Evolutionary conservation across 2,329 filamentous ascomycete species (phyloP).

Genomic region (Nemania bipapillata): DNA sequence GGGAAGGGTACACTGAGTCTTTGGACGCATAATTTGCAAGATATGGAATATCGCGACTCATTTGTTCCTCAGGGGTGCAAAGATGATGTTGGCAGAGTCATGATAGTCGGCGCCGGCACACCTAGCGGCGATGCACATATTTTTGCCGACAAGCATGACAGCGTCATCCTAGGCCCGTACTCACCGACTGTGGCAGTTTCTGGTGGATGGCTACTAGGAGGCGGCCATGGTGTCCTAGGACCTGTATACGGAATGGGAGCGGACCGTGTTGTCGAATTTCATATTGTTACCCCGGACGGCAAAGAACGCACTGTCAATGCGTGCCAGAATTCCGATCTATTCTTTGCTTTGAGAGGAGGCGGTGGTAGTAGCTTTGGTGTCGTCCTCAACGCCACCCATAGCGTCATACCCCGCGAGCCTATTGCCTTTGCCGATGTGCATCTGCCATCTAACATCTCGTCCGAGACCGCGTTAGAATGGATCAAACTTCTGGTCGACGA

Average conservation of each 20-base stretch:
- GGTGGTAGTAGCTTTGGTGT: slow-evolving; percentile 63
- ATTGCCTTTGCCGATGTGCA: slow-evolving; percentile 40
- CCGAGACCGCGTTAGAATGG: slow-evolving; percentile 36
- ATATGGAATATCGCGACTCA: slow-evolving; percentile 30
- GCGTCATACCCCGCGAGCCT: slow-evolving; percentile 38
- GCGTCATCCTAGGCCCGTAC: slow-evolving; percentile 37
- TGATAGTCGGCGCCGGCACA: slow-evolving; percentile 34
- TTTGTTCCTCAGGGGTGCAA: slow-evolving; percentile 37
- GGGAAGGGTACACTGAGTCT: slow-evolving; percentile 38
- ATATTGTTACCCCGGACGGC: slow-evolving; percentile 58
- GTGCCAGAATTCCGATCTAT: slow-evolving; percentile 56
- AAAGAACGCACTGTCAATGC: slow-evolving; percentile 56
- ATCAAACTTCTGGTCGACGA: slow-evolving; percentile 38
- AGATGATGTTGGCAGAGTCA: slow-evolving; percentile 32
- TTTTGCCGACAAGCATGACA: slow-evolving; percentile 37
- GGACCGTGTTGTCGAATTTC: slow-evolving; percentile 59
- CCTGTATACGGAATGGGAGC: slow-evolving; percentile 58
- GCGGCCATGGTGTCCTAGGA: slow-evolving; percentile 34
- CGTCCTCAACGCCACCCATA: slow-evolving; percentile 50
- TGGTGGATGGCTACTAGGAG: slow-evolving; percentile 38
- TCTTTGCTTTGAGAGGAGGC: slow-evolving; percentile 41
- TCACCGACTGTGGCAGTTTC: slow-evolving; percentile 37
- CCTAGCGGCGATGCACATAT: slow-evolving; percentile 34
- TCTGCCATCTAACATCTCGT: slow-evolving; percentile 38
- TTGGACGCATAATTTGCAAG: slow-evolving; percentile 40